These are phyloP conservation scores for Hypoxylon sp. DNA, from an alignment of 2,329 filamentous ascomycete species.

Conservation along the genomic window DNA sequence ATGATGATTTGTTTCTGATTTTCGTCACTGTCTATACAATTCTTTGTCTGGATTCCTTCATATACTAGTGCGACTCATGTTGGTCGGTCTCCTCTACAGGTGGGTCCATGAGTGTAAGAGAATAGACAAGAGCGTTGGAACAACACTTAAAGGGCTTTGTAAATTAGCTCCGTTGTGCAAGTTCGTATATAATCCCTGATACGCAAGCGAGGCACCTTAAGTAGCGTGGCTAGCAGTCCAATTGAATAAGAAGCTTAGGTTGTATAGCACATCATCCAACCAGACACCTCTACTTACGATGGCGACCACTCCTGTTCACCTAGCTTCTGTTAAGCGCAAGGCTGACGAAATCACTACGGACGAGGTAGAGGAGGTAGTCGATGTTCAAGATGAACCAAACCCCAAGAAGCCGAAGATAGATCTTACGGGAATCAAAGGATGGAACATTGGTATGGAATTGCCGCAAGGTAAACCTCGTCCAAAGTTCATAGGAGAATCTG, in stretches of 20 bases:
- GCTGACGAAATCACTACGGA: constrained; percentile 19
- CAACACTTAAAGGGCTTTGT: not conserved
- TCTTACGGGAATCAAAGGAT: not conserved
- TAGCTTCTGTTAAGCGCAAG: constrained; percentile 18
- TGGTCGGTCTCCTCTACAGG: not conserved
- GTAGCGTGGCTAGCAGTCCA: not conserved
- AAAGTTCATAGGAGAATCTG: constrained; percentile 12
- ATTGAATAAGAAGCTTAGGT: not conserved
- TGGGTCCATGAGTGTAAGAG: not conserved
- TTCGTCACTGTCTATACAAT: not conserved
- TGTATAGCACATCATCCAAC: not conserved
- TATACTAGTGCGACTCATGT: not conserved
- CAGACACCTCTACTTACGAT: constrained; percentile 3
- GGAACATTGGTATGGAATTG: constrained; percentile 29
- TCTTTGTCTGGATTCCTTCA: constrained; percentile 5
- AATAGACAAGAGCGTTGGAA: constrained; percentile 8
- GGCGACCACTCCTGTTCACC: not conserved
- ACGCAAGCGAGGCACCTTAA: too few relatives aligned
- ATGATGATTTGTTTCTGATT: not conserved
- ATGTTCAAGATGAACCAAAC: not conserved
- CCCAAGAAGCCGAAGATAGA: constrained; percentile 7
- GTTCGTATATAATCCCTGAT: not conserved
- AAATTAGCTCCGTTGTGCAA: not conserved
- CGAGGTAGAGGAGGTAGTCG: not conserved
- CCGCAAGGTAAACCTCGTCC: constrained; percentile 26